These are phyloP conservation scores for Coemansia sp. DNA, from an alignment of 192 early-diverging fungal species.

Conservation along the genomic window DNA sequence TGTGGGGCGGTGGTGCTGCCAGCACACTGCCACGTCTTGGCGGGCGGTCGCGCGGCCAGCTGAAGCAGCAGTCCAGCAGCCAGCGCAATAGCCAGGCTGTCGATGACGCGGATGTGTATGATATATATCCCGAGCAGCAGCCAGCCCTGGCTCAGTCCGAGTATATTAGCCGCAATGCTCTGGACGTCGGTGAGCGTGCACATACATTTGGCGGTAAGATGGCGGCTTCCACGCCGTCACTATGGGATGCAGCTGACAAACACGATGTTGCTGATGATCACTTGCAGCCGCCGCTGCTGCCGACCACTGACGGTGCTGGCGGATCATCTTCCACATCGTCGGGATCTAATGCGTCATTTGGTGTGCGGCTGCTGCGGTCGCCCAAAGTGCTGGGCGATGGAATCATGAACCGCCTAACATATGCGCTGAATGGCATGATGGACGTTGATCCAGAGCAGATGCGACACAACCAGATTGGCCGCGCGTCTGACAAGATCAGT, in stretches of 20 bases:
- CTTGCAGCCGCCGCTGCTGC: not conserved
- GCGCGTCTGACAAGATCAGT: conserved; percentile 77
- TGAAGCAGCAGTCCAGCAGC: conserved; percentile 2
- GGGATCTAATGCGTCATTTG: too few relatives aligned
- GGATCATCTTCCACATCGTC: not conserved
- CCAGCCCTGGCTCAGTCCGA: conserved; percentile 40
- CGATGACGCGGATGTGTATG: conserved; percentile 13
- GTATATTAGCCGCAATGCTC: conserved; percentile 17
- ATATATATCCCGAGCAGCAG: not conserved
- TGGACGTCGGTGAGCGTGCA: not conserved
- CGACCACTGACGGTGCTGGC: not conserved
- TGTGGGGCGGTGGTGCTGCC: conserved; percentile 46
- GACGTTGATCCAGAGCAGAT: conserved; percentile 93
- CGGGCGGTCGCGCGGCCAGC: conserved; percentile 15
- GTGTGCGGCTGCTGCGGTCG: conserved; percentile 40
- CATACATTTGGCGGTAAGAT: conserved; percentile 13
- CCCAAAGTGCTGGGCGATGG: conserved; percentile 49
- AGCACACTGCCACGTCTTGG: conserved; percentile 49
- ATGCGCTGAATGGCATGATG: conserved; percentile 87
- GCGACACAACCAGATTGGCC: conserved; percentile 84
- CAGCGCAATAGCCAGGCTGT: conserved; percentile 4
- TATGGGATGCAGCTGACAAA: conserved; percentile 9
- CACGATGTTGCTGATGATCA: not conserved
- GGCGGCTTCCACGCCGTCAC: conserved; percentile 42
- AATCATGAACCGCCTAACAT: conserved; percentile 53